Evolutionary conservation across 73 alveolate species (phyloP), one percentile per base, ranked within the genome.

Genomic region (Paramecium bursaria): DNA sequence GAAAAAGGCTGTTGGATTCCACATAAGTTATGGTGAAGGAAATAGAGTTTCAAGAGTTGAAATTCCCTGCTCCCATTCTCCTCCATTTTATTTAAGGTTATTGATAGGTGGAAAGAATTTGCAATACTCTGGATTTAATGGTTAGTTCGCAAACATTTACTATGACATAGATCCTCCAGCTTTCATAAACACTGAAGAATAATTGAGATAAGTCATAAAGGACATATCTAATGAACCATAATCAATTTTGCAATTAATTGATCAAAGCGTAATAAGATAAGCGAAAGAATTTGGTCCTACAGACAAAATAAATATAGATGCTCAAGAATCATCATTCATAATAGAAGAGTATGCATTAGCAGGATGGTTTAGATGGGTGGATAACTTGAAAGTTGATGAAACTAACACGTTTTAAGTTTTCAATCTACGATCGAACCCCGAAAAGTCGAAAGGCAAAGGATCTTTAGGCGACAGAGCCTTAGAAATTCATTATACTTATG

Each of bases 101-200:
- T 33, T 61, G n/a, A 27, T 61, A 33, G 80, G 80, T n/a, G 80
- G 80, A 61, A 31, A 27, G 19, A 44, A 67, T 15, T 67, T 67
- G 11, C 27, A 67, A 9, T 67, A 67, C 21, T 35, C 14, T 6
- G 50, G 57, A 31, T 4, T 67, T 22, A 21, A 44, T 1, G 82
- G 82, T 15, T 21, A 67, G 21, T 67, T 39, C 44, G 82, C 82
- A 15, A 67, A 67, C 44, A 67, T 67, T n/a, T 67, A 19, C 44
- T 67, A 25, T 19, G 82, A 67, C 44, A 39, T 67, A 21, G 82
- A 67, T 67, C 46, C 23, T 5, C 82, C 82, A 21, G 82, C 82
- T 7, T 67, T 67, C 22, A 42, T 67, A 19, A 27, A 42, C 19
- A 39, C 53, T 25, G 50, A 67, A 11, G 54, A 67, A 39, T 53